phyloP scores from a whole-genome alignment of 306 rosid species.

The Corylus americana region DNA sequence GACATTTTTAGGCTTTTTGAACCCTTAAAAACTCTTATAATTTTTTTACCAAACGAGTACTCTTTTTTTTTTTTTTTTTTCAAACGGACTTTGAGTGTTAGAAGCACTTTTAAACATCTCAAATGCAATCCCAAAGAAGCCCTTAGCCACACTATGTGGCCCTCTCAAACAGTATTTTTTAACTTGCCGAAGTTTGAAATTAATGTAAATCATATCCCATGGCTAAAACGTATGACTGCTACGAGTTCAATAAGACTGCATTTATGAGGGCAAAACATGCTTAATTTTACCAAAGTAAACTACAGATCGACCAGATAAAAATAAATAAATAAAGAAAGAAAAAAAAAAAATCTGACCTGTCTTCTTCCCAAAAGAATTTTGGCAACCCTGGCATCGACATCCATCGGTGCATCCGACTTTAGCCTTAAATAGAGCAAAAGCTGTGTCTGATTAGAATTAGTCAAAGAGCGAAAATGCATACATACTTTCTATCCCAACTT shows the following conservation, averaged over 20 bases:
- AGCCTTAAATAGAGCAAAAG: constrained; percentile 22
- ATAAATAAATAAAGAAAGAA: no score
- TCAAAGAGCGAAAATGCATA: neutral
- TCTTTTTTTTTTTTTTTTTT: no score
- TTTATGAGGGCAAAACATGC: neutral
- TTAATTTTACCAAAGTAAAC: neutral
- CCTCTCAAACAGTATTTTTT: no score
- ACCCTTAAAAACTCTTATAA: no score
- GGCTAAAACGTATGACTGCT: neutral
- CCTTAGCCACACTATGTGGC: no score
- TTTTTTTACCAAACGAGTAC: no score
- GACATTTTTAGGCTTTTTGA: no score
- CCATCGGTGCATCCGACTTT: constrained; percentile 32
- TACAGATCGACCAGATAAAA: neutral
- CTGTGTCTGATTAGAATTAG: neutral
- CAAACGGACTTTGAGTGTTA: no score
- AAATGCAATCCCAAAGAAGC: no score
- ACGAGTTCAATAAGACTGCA: neutral
- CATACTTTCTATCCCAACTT: neutral
- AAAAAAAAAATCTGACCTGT: constrained; percentile 21
- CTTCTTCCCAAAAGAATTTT: constrained; percentile 34
- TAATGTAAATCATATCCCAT: neutral
- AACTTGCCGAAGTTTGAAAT: neutral
- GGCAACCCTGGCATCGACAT: constrained; percentile 41
- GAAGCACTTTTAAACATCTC: no score